Base-by-base conservation (phyloP, 1,284 basidiomycete species). In the Trametes hirsuta region DNA sequence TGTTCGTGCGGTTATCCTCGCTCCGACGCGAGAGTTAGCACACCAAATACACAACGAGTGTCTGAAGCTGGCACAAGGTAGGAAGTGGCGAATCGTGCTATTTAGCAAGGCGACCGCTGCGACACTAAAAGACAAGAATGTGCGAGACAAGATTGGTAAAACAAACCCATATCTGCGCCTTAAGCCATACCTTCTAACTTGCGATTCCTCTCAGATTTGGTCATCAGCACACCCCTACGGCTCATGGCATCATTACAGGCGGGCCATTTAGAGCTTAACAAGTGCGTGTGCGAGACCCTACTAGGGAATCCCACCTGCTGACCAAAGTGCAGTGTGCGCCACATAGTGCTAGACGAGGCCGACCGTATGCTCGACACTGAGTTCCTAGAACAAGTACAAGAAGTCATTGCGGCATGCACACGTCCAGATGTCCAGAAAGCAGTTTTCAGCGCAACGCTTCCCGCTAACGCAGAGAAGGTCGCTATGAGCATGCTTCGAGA, bases 1-100 rank as follows among this genome's bases (percentile, higher is more conserved):
- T 24, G 86, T 90, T 12, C 83, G 95, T 59, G 89, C 92, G 0
- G 69, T 99, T 15, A 80, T 99, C 52, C 75, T 99, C 55, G 93
- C 93, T 1, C 97, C 97, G 1, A 99, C 97, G 0, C 87, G 95
- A 64, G 97, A 99, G 77, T 77, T 99, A n/a, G 95, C 97, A 0
- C 90, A 95, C 66, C 97, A 99, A 72, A 98, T 99, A 59, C 84
- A 94, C 63, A 95, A 94, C 59, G 97, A 99, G 72, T 93, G 91
- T 63, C 72, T 92, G 46, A 95, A 94, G 71, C 78, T 97, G 12
- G 89, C 90, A 1, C 81, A 87, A 63, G 93, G 92, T 6, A 83
- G 93, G 48, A 91, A 89, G 67, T 97, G 95, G 95, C 82, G 87
- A 53, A 83, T 91, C 35, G 78, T 94, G 2, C 78, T 97, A 22